Evolutionary conservation across 352 stramenopile genomes (phyloP), one percentile per base, ranked within the genome.

Genomic region (Globisporangium sylvaticum): DNA sequence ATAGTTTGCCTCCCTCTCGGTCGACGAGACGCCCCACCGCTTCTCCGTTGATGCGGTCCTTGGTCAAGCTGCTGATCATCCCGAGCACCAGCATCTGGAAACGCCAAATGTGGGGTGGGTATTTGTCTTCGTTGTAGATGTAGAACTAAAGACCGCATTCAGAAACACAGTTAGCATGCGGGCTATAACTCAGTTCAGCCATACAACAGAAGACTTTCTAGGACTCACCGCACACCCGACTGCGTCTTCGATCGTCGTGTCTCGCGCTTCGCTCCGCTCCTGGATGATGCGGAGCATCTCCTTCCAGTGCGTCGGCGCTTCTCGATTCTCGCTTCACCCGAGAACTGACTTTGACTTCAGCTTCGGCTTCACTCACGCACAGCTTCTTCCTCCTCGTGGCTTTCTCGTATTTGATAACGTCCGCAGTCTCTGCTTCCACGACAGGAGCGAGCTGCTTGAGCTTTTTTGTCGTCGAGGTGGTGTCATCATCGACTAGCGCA

Each of bases 51-150:
- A 98, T 82, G 4, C 90, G 91, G 81, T 99, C 97, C 73, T 98
- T 99, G 0, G 96, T 99, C 76, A 99, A 96, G 72, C 86, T 97
- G 59, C 89, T 98, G 46, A 99, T 79, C 95, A 99, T 98, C 10
- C 97, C 85, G n/a, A 92, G 84, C 39, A 98, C 90, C 7, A 99
- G 75, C 46, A 97, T 85, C 74, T 98, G 94, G 71, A 98, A 98
- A 42, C 93, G 83, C 50, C 70, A 62, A 20, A 89, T 64, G 56
- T 87, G 76, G 6, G 76, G 71, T 1, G 66, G 69, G 24, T 79
- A 81, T 25, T 55, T 67, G 34, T 71, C 59, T 32, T 87, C 74
- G 34, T 73, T 81, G 61, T 89, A 83, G n/a, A 57, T 57, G 50
- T 57, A 57, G 24, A 57, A 57, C 50, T 32, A 20, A 9, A 29